Percentiles rank a stretch among this genome's conserved stretches.
Conservation (phyloP, 805 yeast species). For the Yarrowia sp. region DNA sequence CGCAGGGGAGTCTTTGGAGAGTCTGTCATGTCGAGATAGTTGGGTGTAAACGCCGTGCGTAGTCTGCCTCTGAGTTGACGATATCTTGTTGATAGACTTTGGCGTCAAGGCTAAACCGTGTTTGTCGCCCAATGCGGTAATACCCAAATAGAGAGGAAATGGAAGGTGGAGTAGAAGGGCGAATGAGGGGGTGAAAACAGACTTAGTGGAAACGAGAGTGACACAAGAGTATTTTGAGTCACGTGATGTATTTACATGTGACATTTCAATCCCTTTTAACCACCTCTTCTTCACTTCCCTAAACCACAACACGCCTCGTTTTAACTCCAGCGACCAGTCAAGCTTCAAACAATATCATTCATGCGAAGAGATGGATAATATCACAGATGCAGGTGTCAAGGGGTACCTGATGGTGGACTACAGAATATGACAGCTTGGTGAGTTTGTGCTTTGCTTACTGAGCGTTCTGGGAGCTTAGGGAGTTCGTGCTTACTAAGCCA, state of each 20-base stretch:
- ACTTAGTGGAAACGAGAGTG: not conserved
- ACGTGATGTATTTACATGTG: not conserved
- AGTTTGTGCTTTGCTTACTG: too few species aligned
- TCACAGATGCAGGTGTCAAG: not conserved
- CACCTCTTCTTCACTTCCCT: not conserved
- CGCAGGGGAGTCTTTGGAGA: slow-evolving; percentile 25
- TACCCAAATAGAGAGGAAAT: slow-evolving; percentile 1
- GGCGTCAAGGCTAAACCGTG: not conserved
- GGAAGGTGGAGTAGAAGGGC: not conserved
- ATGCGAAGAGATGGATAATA: slow-evolving; percentile 2
- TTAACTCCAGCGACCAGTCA: not conserved
- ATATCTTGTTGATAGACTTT: slow-evolving; percentile 3
- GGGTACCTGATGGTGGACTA: not conserved
- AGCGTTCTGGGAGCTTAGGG: too few species aligned
- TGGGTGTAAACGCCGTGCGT: slow-evolving; percentile 8
- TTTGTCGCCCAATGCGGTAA: slow-evolving; percentile 12
- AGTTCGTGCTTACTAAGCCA: not conserved
- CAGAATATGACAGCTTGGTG: too few species aligned
- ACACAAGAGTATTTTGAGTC: not conserved
- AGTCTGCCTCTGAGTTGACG: not conserved
- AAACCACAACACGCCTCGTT: not conserved
- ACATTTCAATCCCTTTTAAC: too few species aligned
- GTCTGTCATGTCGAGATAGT: slow-evolving; percentile 13
- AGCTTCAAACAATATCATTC: slow-evolving; percentile 12
- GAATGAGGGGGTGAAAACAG: not conserved